Evolutionary conservation across 352 stramenopile genomes (phyloP).

Genomic region (Phytophthora kernoviae): DNA sequence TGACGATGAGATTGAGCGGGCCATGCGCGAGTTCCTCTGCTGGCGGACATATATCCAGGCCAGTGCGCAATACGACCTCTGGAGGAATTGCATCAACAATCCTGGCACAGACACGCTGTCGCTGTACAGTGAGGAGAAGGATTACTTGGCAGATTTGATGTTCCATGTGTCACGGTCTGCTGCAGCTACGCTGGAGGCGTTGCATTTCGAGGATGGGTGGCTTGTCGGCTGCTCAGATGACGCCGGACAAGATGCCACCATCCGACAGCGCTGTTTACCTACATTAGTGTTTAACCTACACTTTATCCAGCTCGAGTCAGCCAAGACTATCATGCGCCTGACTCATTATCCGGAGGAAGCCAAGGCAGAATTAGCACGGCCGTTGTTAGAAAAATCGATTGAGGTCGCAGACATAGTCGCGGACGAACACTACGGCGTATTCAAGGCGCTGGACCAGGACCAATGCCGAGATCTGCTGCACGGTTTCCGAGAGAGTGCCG

Average conservation of each 20-base stretch:
- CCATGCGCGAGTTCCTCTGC: slow-evolving; percentile 66
- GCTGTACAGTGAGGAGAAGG: slow-evolving; percentile 81
- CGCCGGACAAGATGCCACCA: slow-evolving; percentile 42
- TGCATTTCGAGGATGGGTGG: slow-evolving; percentile 86
- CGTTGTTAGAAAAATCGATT: slow-evolving; percentile 75
- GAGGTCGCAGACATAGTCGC: slow-evolving; percentile 80
- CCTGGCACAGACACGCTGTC: slow-evolving; percentile 24
- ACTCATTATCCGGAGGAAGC: slow-evolving; percentile 61
- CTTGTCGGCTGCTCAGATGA: slow-evolving; percentile 55
- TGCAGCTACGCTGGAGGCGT: slow-evolving; percentile 58
- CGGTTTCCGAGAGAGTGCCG: slow-evolving; percentile 69
- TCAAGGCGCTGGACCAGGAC: slow-evolving; percentile 57
- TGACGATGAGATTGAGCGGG: slow-evolving; percentile 55
- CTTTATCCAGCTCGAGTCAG: slow-evolving; percentile 79
- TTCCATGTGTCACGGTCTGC: slow-evolving; percentile 68
- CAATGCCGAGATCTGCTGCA: slow-evolving; percentile 74
- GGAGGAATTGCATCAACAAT: slow-evolving; percentile 62
- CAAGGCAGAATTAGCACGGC: slow-evolving; percentile 58
- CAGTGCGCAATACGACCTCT: slow-evolving; percentile 69
- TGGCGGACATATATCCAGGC: slow-evolving; percentile 79
- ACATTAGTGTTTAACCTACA: slow-evolving; percentile 75
- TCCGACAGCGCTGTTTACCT: slow-evolving; percentile 68
- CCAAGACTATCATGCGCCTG: slow-evolving; percentile 73
- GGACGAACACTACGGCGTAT: slow-evolving; percentile 78
- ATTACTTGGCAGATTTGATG: slow-evolving; percentile 76